These are phyloP conservation scores for Phialophora chinensis DNA, from an alignment of 2,329 filamentous ascomycete genomes.

Conservation along the genomic window DNA sequence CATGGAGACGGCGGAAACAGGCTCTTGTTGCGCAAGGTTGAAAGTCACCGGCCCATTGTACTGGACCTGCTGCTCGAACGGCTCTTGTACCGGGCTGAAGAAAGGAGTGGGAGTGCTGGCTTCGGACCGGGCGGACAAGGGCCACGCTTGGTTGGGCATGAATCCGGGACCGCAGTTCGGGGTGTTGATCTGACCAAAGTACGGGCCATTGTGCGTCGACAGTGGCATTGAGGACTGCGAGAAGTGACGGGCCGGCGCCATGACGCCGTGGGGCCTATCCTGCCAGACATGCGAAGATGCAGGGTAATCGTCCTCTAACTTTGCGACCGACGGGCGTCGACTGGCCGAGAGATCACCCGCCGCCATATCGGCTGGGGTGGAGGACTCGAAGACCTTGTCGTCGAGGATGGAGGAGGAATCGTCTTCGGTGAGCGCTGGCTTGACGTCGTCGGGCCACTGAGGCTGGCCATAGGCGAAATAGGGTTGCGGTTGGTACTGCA, in stretches of 20 bases:
- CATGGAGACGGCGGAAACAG: constrained; percentile 61
- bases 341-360: constrained; percentile 51
- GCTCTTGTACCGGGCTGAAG: constrained; percentile 67
- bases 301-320: constrained; percentile 58
- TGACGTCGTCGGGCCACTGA: constrained; percentile 51
- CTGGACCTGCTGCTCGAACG: constrained; percentile 56
- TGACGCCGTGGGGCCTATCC: constrained; percentile 54
- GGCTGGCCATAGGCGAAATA: constrained; percentile 52
- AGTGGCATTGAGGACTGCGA: constrained; percentile 55
- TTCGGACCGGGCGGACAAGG: constrained; percentile 68
- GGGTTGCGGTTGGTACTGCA: constrained; percentile 51
- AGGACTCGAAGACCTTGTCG: constrained; percentile 58
- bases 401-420: constrained; percentile 61
- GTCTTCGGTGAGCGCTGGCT: constrained; percentile 51
- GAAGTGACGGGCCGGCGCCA: constrained; percentile 49
- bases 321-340: constrained; percentile 54
- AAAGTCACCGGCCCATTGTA: constrained; percentile 49
- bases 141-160: constrained; percentile 63
- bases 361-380: constrained; percentile 52
- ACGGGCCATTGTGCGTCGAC: constrained; percentile 58
- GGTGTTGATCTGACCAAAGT: constrained; percentile 68
- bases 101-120: constrained; percentile 75
- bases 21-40: constrained; percentile 54
- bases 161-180: constrained; percentile 52
- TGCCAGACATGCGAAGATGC: constrained; percentile 59